phyloP scores from a whole-genome alignment of 1,284 basidiomycete genomes.

The Ganoderma boninense region DNA sequence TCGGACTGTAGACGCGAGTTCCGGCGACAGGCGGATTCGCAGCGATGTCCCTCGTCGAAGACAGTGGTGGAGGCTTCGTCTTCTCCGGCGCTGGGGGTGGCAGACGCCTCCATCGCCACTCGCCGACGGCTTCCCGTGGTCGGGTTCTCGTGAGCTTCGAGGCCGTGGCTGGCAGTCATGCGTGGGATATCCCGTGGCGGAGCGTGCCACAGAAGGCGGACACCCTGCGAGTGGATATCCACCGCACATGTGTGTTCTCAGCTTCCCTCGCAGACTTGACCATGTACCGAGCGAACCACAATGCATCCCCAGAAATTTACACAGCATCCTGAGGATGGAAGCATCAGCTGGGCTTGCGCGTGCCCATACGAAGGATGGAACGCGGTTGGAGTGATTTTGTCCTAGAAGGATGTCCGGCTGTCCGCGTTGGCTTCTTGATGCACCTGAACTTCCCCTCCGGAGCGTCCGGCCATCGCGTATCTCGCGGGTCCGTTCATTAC shows the following conservation, averaged over 20 bases:
- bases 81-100: background rate
- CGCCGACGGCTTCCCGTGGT: background rate
- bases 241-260: background rate
- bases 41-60: background rate
- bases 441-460: background rate
- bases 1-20: background rate
- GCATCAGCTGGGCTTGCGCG: background rate
- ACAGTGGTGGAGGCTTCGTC: background rate
- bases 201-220: background rate
- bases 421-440: background rate
- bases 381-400: background rate
- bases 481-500: background rate
- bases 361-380: background rate
- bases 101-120: conserved; percentile 1
- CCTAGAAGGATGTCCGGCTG: background rate
- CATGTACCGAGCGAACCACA: background rate
- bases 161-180: background rate
- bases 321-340: background rate
- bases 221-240: background rate
- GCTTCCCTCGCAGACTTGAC: background rate
- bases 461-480: background rate
- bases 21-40: background rate
- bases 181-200: background rate
- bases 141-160: conserved; percentile 1
- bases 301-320: background rate